Percentiles rank a stretch among this genome's conserved stretches.
These are phyloP conservation scores for Diaporthe vexans DNA, from an alignment of 2,329 filamentous ascomycete genomes.

Conservation along the genomic window DNA sequence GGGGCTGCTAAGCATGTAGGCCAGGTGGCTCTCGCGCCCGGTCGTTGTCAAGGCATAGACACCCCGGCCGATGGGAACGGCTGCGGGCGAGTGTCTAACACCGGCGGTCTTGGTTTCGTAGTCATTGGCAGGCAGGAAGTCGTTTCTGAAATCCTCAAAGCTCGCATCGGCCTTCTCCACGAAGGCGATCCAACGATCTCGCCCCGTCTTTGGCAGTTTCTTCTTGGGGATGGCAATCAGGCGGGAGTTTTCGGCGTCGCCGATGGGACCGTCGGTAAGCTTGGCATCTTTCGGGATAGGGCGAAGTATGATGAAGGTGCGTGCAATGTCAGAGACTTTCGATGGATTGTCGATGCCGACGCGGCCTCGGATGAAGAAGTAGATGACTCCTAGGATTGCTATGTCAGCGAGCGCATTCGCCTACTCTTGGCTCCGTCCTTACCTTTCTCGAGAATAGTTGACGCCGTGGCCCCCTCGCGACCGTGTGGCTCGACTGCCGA, in stretches of 20 bases:
- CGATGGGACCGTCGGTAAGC: constrained; percentile 66
- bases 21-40: constrained; percentile 80
- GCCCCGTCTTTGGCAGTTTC: constrained; percentile 76
- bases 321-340: constrained; percentile 78
- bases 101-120: constrained; percentile 85
- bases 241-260: constrained; percentile 72
- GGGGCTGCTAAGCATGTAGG: constrained; percentile 84
- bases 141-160: constrained; percentile 78
- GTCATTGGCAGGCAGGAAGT: constrained; percentile 75
- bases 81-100: constrained; percentile 75
- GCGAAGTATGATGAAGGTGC: constrained; percentile 84
- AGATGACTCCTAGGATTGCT: constrained; percentile 75
- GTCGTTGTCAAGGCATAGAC: constrained; percentile 86
- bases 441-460: constrained; percentile 79
- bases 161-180: constrained; percentile 80
- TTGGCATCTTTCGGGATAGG: constrained; percentile 80
- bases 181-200: constrained; percentile 84
- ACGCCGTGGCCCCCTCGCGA: constrained; percentile 54
- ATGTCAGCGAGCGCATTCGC: neutral
- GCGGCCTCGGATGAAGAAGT: constrained; percentile 88
- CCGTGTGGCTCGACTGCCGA: constrained; percentile 49
- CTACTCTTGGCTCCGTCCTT: neutral
- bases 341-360: constrained; percentile 80
- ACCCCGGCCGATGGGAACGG: constrained; percentile 84
- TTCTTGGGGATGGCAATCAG: constrained; percentile 89